phyloP scores from a whole-genome alignment of 78 protist genomes.

The Dictyostelium intermedium region DNA sequence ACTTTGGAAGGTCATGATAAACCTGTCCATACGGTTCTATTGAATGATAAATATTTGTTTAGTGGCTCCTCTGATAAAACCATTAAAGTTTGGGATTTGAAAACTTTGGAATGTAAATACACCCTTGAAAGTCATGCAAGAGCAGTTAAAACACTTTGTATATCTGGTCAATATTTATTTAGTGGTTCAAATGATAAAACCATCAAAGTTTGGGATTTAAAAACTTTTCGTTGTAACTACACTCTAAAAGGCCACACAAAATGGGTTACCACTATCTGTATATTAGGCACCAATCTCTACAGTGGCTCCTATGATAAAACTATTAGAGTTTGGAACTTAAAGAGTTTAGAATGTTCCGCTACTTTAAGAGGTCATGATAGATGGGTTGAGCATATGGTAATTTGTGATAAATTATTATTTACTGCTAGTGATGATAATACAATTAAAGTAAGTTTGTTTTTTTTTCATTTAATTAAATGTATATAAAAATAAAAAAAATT shows the following conservation, averaged over 20 bases:
- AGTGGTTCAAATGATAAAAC: constrained; percentile 82
- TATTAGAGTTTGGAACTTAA: constrained; percentile 74
- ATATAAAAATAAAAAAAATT: not conserved
- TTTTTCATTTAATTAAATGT: not conserved
- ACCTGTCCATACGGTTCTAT: constrained; percentile 36
- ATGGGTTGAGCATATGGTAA: constrained; percentile 68
- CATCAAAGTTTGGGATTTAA: constrained; percentile 82
- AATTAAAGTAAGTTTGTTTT: constrained; percentile 15
- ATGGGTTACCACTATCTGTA: constrained; percentile 66
- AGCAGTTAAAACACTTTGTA: constrained; percentile 52
- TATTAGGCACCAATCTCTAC: constrained; percentile 52
- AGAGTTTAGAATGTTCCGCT: constrained; percentile 27
- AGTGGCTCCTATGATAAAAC: constrained; percentile 76
- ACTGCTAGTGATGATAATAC: constrained; percentile 66
- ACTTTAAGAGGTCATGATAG: constrained; percentile 69
- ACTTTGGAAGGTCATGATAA: constrained; percentile 77
- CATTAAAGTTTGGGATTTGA: constrained; percentile 39
- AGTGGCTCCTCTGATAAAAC: constrained; percentile 79
- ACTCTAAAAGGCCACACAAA: constrained; percentile 80
- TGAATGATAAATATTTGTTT: constrained; percentile 66
- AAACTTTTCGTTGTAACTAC: constrained; percentile 55
- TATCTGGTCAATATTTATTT: constrained; percentile 68
- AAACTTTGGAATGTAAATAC: constrained; percentile 57
- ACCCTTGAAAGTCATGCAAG: constrained; percentile 66
- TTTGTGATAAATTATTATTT: constrained; percentile 25